Percentiles rank a stretch among this genome's conserved stretches.
Evolutionary conservation across 1,284 basidiomycete species (phyloP).

Genomic region (Puccinia sorghi): DNA sequence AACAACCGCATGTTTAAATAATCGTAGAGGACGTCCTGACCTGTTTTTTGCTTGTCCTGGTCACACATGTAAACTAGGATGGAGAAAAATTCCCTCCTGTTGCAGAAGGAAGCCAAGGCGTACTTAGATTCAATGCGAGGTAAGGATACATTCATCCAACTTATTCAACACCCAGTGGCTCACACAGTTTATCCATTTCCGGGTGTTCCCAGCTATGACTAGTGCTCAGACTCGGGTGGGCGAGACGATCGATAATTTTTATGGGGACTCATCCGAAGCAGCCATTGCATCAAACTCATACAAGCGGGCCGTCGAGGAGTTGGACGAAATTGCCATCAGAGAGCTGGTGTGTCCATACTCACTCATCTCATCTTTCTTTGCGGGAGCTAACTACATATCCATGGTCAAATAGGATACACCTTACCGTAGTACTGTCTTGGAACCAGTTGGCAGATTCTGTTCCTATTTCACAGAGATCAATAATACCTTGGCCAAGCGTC

Average conservation of each 20-base stretch:
- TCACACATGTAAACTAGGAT: slow-evolving; percentile 63
- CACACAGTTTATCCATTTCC: not conserved
- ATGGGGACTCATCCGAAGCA: slow-evolving; percentile 72
- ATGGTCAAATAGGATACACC: slow-evolving; percentile 72
- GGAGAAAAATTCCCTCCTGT: slow-evolving; percentile 85
- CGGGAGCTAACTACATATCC: not conserved
- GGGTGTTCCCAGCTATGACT: slow-evolving; percentile 71
- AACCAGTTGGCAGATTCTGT: slow-evolving; percentile 89
- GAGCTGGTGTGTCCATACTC: slow-evolving; percentile 70
- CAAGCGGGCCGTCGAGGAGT: slow-evolving; percentile 88
- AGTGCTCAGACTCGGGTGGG: slow-evolving; percentile 89
- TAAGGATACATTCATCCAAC: slow-evolving; percentile 56
- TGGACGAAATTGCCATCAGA: slow-evolving; percentile 79
- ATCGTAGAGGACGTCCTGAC: slow-evolving; percentile 10
- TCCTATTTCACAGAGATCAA: slow-evolving; percentile 93
- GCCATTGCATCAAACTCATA: slow-evolving; percentile 98
- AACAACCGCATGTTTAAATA: not conserved
- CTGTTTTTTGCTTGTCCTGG: not conserved
- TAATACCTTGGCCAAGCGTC: slow-evolving; percentile 87
- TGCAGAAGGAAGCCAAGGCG: slow-evolving; percentile 93
- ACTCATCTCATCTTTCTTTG: slow-evolving; percentile 28
- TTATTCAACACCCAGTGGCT: not conserved
- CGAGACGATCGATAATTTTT: slow-evolving; percentile 91
- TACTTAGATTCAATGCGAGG: slow-evolving; percentile 93
- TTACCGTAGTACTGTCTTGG: slow-evolving; percentile 89